Conservation (phyloP, 1,139 yeast genomes). For the Geotrichum australiense region DNA sequence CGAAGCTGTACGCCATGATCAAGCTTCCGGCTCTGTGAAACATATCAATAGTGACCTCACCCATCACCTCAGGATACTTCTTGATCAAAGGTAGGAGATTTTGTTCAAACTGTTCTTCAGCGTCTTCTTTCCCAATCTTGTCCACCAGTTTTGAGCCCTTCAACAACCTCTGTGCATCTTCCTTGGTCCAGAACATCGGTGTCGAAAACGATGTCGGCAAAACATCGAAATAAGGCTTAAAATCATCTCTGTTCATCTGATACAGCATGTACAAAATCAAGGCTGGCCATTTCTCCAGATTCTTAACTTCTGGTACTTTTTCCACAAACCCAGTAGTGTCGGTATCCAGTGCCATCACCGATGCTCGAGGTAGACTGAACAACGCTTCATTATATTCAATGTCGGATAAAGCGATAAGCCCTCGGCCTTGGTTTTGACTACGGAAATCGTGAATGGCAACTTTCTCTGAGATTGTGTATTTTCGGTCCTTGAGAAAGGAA, state of each 20-base stretch:
- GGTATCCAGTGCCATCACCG: constrained; percentile 53
- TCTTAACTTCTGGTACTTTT: constrained; percentile 39
- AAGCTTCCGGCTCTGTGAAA: constrained; percentile 68
- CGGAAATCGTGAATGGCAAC: constrained; percentile 57
- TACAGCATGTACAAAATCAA: constrained; percentile 55
- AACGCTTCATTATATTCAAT: constrained; percentile 55
- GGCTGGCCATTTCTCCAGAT: constrained; percentile 63
- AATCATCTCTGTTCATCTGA: constrained; percentile 42
- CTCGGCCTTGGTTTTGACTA: constrained; percentile 61
- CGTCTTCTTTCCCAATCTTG: constrained; percentile 65
- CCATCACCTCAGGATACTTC: constrained; percentile 26
- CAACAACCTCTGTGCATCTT: constrained; percentile 45
- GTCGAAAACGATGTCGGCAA: constrained; percentile 62
- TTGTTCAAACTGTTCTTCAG: constrained; percentile 50
- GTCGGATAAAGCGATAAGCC: constrained; percentile 57
- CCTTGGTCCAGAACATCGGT: constrained; percentile 70
- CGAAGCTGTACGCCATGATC: constrained; percentile 64
- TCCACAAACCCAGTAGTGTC: constrained; percentile 36
- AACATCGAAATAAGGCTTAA: constrained; percentile 66
- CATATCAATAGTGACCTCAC: constrained; percentile 43
- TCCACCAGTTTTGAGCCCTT: constrained; percentile 64
- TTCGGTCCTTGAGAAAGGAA: constrained; percentile 47
- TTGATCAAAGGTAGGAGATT: constrained; percentile 34
- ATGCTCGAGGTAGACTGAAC: constrained; percentile 58
- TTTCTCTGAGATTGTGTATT: constrained; percentile 48